Base-by-base conservation (phyloP, 371 early-diverging fungal genomes). In the Nematocida minor region DNA sequence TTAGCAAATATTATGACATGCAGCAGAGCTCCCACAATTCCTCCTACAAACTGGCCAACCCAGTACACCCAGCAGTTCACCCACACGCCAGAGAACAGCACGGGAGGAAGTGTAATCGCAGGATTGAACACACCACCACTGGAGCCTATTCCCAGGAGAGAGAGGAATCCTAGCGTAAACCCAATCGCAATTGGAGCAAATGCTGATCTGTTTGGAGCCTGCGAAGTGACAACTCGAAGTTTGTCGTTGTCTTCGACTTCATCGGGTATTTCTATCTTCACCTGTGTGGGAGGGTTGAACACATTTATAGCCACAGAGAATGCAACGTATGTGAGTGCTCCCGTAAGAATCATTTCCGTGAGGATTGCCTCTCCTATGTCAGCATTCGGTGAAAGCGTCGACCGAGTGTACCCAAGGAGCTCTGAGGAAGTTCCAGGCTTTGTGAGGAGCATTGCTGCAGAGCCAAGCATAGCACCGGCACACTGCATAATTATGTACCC, bases 121-220 rank as follows among this genome's bases (percentile, higher is more conserved):
- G 90, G 90, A 84, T 90, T 90, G 84, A 89, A 90, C 20, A 87
- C 88, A 60, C 90, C 89, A 53, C 90, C 89, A 2, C 89, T 89
- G 9, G 87, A 88, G 27, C 87, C 80, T 11, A 86, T 83, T 7
- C 89, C 90, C 29, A 89, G 78, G 31, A 89, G 84, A 67, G 88
- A 83, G 6, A 89, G 83, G 83, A 89, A 89, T 0, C 90, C 90
- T 27, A 90, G 87, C 2, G 89, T 84, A 41, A 80, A 80, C 85
- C 85, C 85, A 41, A 85, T 85, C 18, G 79, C 80, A 44, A 85
- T 54, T 2, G 85, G 85, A 18, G 83, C 83, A 64, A 83, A 67
- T 48, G 89, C 80, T n/a, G 66, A 70, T 34, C 83, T 80, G 47
- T 49, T 80, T 66, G 46, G 80, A 62, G 36, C 81, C 81, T 63